Percentiles rank a stretch among this genome's conserved stretches.
Conservation (phyloP, 2,329 filamentous ascomycete species). For the Aspergillus pseudotamarii region DNA sequence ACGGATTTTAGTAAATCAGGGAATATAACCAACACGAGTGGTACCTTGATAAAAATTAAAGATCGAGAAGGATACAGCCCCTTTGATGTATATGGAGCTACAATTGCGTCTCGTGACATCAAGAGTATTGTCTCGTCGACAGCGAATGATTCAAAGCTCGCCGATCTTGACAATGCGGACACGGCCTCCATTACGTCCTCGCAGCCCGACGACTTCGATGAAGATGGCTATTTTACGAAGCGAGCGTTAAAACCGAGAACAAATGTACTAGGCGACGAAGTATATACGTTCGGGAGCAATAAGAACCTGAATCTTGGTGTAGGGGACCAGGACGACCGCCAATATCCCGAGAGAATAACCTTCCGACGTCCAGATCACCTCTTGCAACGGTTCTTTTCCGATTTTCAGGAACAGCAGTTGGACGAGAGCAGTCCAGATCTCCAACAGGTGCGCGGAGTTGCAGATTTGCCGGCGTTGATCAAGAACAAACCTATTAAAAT, state of each 20-base stretch:
- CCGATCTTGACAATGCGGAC: conserved; percentile 51
- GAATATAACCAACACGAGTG: conserved; percentile 63
- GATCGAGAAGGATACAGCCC: conserved; percentile 93
- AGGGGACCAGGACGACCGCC: conserved; percentile 92
- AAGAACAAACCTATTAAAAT: conserved; percentile 73
- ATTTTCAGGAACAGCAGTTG: conserved; percentile 56
- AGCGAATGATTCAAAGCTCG: conserved; percentile 37
- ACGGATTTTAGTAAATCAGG: conserved; percentile 61
- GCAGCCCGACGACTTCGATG: conserved; percentile 53
- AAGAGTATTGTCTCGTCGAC: conserved; percentile 38
- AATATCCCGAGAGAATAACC: conserved; percentile 83
- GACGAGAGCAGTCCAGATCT: conserved; percentile 28
- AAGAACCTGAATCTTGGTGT: conserved; percentile 91
- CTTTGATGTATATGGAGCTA: conserved; percentile 88
- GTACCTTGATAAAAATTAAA: conserved; percentile 88
- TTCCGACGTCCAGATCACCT: conserved; percentile 78
- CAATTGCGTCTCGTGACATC: conserved; percentile 76
- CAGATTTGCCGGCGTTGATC: conserved; percentile 72
- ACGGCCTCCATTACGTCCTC: conserved; percentile 31
- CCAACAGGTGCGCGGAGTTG: conserved; percentile 35
- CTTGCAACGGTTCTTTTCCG: conserved; percentile 70
- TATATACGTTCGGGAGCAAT: conserved; percentile 95
- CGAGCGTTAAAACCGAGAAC: conserved; percentile 35
- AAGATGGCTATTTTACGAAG: conserved; percentile 38
- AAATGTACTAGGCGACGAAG: conserved; percentile 71